A percentile compares a stretch with the other conserved stretches of the same genome.
Evolutionary conservation across 805 yeast genomes (phyloP).

Genomic region (Kockiozyma suomiensis): DNA sequence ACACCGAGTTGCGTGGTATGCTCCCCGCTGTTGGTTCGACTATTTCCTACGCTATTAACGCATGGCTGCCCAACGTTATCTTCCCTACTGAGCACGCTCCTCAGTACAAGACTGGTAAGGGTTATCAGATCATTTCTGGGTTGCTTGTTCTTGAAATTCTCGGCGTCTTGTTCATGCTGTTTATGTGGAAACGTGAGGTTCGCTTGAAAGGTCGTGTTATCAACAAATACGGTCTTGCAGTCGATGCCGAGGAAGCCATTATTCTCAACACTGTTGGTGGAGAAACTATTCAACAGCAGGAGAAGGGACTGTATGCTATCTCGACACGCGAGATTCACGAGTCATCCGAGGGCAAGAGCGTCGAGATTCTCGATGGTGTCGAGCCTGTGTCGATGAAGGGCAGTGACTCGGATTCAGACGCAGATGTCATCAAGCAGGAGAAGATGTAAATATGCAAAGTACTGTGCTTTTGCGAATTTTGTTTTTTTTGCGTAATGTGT

Average conservation of each 20-base stretch:
- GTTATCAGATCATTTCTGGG: conserved; percentile 40
- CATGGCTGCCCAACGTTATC: conserved; percentile 44
- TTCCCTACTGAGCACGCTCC: conserved; percentile 46
- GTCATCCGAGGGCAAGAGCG: background rate
- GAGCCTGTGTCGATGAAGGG: background rate
- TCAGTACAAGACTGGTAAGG: conserved; percentile 40
- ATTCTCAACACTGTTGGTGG: conserved; percentile 2
- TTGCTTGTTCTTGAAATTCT: conserved; percentile 25
- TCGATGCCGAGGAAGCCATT: conserved; percentile 26
- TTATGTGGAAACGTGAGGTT: conserved; percentile 24
- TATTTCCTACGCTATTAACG: conserved; percentile 42
- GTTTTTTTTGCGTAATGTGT: background rate
- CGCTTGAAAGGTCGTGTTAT: conserved; percentile 24
- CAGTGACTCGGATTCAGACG: background rate
- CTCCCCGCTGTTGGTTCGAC: conserved; percentile 43
- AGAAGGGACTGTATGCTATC: conserved; percentile 8
- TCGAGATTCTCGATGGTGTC: conserved; percentile 4
- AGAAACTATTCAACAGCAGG: background rate
- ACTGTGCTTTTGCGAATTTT: too few relatives aligned
- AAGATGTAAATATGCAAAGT: background rate
- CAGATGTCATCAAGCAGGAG: conserved; percentile 6
- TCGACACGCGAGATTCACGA: conserved; percentile 1
- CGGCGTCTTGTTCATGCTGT: conserved; percentile 26
- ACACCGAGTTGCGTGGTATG: conserved; percentile 39
- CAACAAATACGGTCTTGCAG: conserved; percentile 27